A percentile compares a stretch with the other conserved stretches of the same genome.
Evolutionary conservation across 208 protist genomes (phyloP).

Genomic region (Leishmania lainsoni): DNA sequence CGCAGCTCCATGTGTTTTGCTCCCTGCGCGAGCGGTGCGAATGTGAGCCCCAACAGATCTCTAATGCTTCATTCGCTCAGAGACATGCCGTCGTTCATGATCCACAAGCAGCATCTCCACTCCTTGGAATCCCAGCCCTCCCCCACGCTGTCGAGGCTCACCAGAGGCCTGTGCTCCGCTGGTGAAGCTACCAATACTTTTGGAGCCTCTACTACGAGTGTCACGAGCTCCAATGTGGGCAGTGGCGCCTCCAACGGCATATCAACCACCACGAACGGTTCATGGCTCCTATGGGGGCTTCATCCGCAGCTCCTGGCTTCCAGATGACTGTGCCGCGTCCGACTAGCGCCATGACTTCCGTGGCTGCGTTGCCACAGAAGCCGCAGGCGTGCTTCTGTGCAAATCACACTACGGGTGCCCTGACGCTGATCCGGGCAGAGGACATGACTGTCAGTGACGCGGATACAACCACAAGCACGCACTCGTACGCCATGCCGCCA

Average conservation of each 20-base stretch:
- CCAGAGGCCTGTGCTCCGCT: not conserved
- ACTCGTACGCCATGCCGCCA: conserved; percentile 9
- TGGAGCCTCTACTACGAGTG: conserved; percentile 9
- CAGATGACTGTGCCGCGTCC: not conserved
- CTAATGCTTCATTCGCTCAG: not conserved
- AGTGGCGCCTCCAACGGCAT: not conserved
- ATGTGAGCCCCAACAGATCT: not conserved
- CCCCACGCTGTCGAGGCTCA: not conserved
- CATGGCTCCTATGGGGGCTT: not conserved
- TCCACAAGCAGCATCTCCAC: not conserved
- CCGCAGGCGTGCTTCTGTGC: conserved; percentile 18
- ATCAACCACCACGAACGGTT: not conserved
- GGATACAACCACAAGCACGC: not conserved
- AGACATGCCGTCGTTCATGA: not conserved
- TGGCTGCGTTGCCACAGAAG: not conserved
- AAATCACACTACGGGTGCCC: not conserved
- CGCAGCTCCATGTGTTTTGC: not conserved
- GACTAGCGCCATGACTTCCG: not conserved
- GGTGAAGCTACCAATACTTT: not conserved
- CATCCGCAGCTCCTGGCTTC: not conserved
- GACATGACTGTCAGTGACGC: conserved; percentile 2
- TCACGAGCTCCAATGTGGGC: not conserved
- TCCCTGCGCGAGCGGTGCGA: not conserved
- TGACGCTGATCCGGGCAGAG: conserved; percentile 4
- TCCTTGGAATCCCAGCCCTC: not conserved